These are phyloP conservation scores for Datisca glomerata DNA, from an alignment of 306 rosid species.

Conservation along the genomic window DNA sequence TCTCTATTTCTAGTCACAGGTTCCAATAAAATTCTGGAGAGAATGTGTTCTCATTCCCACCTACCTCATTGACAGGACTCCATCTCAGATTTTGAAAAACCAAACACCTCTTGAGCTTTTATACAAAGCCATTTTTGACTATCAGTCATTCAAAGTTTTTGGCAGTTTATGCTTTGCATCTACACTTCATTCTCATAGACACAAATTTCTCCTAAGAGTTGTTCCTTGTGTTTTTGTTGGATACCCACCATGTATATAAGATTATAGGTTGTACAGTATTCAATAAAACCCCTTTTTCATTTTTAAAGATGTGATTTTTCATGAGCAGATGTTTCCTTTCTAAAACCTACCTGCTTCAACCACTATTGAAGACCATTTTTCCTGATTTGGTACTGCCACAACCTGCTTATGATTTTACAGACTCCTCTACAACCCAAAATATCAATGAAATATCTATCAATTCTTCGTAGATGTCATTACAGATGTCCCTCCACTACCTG, in stretches of 20 bases:
- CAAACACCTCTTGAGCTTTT: no score
- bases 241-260: not conserved
- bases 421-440: not conserved
- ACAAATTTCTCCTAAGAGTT: not conserved
- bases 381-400: not conserved
- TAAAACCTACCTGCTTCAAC: not conserved
- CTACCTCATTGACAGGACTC: not conserved
- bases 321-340: constrained; percentile 2
- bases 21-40: not conserved
- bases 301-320: not conserved
- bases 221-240: no score
- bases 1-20: not conserved
- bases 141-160: not conserved
- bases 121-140: no score
- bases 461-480: no score
- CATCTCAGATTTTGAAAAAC: no score
- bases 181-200: not conserved
- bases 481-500: no score
- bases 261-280: not conserved
- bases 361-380: not conserved
- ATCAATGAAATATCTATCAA: no score
- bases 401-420: not conserved
- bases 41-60: not conserved
- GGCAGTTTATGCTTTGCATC: not conserved
- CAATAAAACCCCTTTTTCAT: not conserved